Conservation (phyloP, 2,329 filamentous ascomycete genomes). For the Colletotrichum sp. region DNA sequence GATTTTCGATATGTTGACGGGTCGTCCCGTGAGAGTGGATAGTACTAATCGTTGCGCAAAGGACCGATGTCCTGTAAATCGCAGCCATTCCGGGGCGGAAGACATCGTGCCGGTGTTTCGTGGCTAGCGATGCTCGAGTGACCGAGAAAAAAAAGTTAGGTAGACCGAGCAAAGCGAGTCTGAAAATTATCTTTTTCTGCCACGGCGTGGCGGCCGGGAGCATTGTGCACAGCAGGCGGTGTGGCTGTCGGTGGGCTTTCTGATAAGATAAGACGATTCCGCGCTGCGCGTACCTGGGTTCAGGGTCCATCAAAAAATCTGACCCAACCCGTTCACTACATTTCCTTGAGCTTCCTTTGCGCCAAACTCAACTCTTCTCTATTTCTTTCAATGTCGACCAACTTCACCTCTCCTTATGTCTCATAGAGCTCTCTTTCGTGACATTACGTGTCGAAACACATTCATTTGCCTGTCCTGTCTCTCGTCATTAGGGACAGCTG, state of each 20-base stretch:
- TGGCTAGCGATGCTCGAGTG: background rate
- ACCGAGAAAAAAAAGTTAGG: background rate
- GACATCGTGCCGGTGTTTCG: conserved; percentile 38
- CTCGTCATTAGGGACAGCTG: conserved; percentile 29
- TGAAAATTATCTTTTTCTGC: conserved; percentile 43
- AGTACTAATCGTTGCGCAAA: conserved; percentile 86
- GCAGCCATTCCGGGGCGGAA: conserved; percentile 61
- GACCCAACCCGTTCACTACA: background rate
- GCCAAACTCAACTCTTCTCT: background rate
- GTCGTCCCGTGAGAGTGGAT: conserved; percentile 86
- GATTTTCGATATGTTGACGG: conserved; percentile 93
- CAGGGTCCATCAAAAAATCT: conserved; percentile 21
- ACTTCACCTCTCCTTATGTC: conserved; percentile 18
- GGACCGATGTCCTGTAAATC: conserved; percentile 84
- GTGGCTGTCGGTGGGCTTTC: background rate
- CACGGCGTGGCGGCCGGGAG: conserved; percentile 19
- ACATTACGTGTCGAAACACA: conserved; percentile 38
- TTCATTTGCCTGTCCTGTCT: conserved; percentile 44
- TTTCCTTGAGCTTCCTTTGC: background rate
- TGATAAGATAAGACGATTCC: conserved; percentile 21
- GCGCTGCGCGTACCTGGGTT: background rate
- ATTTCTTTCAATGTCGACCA: background rate
- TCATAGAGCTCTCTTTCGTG: conserved; percentile 30
- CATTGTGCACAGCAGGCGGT: conserved; percentile 35
- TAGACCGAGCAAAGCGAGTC: conserved; percentile 1